Base-by-base conservation (phyloP, 768 basidiomycete genomes). In the Leucogyrophana mollusca region DNA sequence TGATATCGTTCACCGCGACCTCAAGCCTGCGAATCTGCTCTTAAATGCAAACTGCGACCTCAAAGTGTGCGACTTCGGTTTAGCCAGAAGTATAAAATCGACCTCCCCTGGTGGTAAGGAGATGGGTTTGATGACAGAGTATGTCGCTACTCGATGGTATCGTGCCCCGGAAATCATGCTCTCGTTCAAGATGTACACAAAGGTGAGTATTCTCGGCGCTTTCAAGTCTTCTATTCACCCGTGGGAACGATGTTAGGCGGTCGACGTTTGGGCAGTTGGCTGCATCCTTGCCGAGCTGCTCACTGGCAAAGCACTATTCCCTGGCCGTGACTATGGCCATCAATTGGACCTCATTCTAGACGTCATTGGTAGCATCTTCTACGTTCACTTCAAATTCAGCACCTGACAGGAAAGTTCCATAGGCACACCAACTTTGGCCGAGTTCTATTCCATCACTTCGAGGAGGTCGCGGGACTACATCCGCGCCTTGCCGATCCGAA, bases 81-180 rank as follows among this genome's bases (percentile, higher is more conserved):
- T 92, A 20, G 87, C 90, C 9, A 69, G 88, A 36, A 82, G 77
- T 53, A 74, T 83, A 38, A 77, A 82, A 58, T 77, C 76, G 42
- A 66, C 65, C 34, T 66, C 74, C 8, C 60, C 74, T 4, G 73
- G 73, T 23, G 78, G 78, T 16, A 83, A 83, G 62, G 85, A 86
- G 56, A 71, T 73, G 18, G 83, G 84, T 2, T 60, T 84, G 49
- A 85, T 86, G 85, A 85, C 84, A 18, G 86, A 88, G 69, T 91
- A 90, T 57, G 92, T 95, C 43, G 91, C 92, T 2, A 94, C 93
- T 43, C 71, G 92, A 44, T 94, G 90, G 92, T 95, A 94, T 63
- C 82, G 90, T 39, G 92, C 93, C 0, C 91, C 91, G 0, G 93
- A 95, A 66, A 92, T 94, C 61, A 95, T 95, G 92, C 73, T 94